A percentile compares a stretch with the other conserved stretches of the same genome.
Evolutionary conservation across 2,329 filamentous ascomycete species (phyloP).

Genomic region (Claviceps africana): DNA sequence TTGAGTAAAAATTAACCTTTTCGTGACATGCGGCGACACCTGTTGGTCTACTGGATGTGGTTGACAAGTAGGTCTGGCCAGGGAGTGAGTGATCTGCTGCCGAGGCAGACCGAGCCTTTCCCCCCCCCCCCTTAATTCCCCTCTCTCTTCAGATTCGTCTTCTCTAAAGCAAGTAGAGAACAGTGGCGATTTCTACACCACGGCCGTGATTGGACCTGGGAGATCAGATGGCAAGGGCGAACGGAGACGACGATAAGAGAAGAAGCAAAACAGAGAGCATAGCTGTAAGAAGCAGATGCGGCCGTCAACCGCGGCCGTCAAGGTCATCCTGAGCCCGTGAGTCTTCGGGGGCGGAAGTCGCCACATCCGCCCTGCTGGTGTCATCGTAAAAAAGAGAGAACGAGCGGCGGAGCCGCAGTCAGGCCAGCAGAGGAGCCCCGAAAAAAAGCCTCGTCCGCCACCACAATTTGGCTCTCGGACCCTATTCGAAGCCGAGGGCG

Average conservation of each 20-base stretch:
- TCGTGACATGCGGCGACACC: too few relatives aligned
- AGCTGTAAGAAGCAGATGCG: not conserved
- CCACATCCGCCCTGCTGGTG: not conserved
- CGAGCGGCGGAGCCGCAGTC: slow-evolving; percentile 2
- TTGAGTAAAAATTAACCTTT: too few relatives aligned
- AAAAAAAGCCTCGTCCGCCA: slow-evolving; percentile 12
- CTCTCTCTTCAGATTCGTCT: too few relatives aligned
- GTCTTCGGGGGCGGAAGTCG: not conserved
- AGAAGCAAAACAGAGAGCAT: not conserved
- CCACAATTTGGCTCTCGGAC: slow-evolving; percentile 8
- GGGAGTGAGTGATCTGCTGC: too few relatives aligned
- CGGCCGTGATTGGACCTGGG: not conserved
- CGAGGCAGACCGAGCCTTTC: too few relatives aligned
- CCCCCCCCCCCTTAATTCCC: too few relatives aligned
- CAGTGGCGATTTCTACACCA: not conserved
- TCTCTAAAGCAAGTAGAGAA: too few relatives aligned
- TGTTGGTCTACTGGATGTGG: too few relatives aligned
- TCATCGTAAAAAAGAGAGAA: not conserved
- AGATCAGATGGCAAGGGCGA: not conserved
- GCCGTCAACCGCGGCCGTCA: not conserved
- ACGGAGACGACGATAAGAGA: not conserved
- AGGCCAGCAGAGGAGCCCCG: not conserved
- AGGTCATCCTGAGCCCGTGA: not conserved
- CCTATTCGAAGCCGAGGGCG: slow-evolving; percentile 4
- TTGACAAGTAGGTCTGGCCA: too few relatives aligned